A percentile compares a stretch with the other conserved stretches of the same genome.
Conservation (phyloP, 2,329 filamentous ascomycete genomes). For the Elsinoe australis region DNA sequence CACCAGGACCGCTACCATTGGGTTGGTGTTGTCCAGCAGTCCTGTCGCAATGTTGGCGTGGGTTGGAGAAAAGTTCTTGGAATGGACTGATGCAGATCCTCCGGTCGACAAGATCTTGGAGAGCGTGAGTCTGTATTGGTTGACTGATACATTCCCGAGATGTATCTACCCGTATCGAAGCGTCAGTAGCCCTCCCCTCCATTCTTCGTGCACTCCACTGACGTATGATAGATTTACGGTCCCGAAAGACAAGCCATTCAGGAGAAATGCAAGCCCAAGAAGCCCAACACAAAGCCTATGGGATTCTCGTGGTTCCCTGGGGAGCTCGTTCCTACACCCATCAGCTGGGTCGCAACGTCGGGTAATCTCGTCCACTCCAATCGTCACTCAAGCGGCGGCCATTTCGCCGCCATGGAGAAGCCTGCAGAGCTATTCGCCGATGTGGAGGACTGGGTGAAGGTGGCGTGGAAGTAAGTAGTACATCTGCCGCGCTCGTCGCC, state of each 20-base stretch:
- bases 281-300: slow-evolving; percentile 32
- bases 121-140: slow-evolving; percentile 49
- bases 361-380: slow-evolving; percentile 35
- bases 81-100: slow-evolving; percentile 44
- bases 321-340: slow-evolving; percentile 36
- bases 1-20: slow-evolving; percentile 50
- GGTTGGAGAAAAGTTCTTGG: slow-evolving; percentile 51
- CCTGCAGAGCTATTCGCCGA: slow-evolving; percentile 29
- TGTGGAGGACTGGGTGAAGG: slow-evolving; percentile 29
- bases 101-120: slow-evolving; percentile 40
- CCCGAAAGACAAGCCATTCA: slow-evolving; percentile 4
- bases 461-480: slow-evolving; percentile 19
- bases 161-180: slow-evolving; percentile 45
- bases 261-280: background rate
- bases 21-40: slow-evolving; percentile 45
- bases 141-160: slow-evolving; percentile 37
- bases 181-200: slow-evolving; percentile 3
- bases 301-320: slow-evolving; percentile 40
- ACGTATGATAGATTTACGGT: slow-evolving; percentile 11
- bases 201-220: background rate
- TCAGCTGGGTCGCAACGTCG: slow-evolving; percentile 32
- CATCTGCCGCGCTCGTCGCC: background rate
- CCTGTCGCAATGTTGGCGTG: slow-evolving; percentile 53
- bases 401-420: slow-evolving; percentile 35
- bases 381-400: slow-evolving; percentile 34